A percentile compares a stretch with the other conserved stretches of the same genome.
These are phyloP conservation scores for Rhinocladiella mackenziei DNA, from an alignment of 2,329 filamentous ascomycete genomes.

Conservation along the genomic window DNA sequence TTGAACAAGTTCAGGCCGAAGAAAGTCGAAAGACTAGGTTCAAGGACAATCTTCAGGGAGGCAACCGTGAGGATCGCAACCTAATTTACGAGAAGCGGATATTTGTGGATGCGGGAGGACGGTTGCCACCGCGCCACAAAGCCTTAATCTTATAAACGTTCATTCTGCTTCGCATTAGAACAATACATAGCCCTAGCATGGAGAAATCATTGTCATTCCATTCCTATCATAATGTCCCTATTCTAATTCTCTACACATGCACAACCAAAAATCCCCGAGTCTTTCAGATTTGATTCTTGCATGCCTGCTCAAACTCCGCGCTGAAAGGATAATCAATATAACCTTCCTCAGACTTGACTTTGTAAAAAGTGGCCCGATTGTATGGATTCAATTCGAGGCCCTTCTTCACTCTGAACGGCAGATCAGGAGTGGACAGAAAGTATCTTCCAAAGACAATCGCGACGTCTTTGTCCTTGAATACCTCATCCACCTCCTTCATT, in stretches of 20 bases:
- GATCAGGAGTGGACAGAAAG: constrained; percentile 49
- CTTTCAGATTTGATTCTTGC: no score
- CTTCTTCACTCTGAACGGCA: constrained; percentile 43
- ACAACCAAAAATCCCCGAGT: no score
- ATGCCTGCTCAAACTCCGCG: no score
- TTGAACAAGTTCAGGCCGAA: constrained; percentile 16
- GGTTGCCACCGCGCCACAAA: not conserved
- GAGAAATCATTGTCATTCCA: no score
- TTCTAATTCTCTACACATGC: no score
- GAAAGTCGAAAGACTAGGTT: constrained; percentile 6
- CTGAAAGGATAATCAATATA: constrained; percentile 14
- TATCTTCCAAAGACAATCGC: constrained; percentile 46
- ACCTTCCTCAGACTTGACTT: not conserved
- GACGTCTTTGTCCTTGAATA: constrained; percentile 33
- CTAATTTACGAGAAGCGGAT: constrained; percentile 11
- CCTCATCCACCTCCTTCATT: constrained; percentile 30
- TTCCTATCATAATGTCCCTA: no score
- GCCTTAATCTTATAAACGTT: constrained; percentile 1
- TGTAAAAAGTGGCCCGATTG: constrained; percentile 15
- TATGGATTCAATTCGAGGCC: constrained; percentile 24
- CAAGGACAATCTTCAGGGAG: constrained; percentile 4
- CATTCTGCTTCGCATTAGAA: no score
- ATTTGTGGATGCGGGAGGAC: constrained; percentile 4
- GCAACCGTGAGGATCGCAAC: constrained; percentile 11
- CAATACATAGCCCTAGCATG: no score